Conservation (phyloP, 73 alveolate genomes). For the Tetrahymena malaccensis region DNA sequence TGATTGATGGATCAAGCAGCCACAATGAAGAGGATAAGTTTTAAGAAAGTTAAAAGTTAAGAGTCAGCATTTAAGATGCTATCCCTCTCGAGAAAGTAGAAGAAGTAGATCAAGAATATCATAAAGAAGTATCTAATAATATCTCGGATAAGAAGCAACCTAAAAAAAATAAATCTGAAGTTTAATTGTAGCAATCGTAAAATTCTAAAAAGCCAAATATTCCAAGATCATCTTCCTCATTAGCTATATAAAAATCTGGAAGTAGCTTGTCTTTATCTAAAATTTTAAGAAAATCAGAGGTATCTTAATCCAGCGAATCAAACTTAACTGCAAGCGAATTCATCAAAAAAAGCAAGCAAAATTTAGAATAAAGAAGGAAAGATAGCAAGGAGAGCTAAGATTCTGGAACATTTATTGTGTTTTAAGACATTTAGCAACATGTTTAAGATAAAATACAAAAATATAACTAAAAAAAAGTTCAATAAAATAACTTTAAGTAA, state of each 20-base stretch:
- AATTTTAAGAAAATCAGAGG: neutral
- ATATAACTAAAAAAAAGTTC: neutral
- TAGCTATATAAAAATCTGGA: neutral
- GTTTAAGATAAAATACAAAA: neutral
- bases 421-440: neutral
- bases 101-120: neutral
- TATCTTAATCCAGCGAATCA: neutral
- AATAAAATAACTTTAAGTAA: neutral
- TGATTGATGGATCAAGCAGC: neutral
- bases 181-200: neutral
- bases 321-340: neutral
- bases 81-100: neutral
- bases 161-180: neutral
- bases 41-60: neutral
- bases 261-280: neutral
- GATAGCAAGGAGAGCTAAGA: neutral
- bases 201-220: neutral
- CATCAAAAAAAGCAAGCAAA: neutral
- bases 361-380: neutral
- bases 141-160: neutral
- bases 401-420: neutral
- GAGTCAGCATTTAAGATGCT: neutral
- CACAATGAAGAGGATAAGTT: neutral
- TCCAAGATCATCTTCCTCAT: neutral
- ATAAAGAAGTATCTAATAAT: neutral